Evolutionary conservation across 169 alveolate species (phyloP).

Genomic region (Plasmodium adleri): DNA sequence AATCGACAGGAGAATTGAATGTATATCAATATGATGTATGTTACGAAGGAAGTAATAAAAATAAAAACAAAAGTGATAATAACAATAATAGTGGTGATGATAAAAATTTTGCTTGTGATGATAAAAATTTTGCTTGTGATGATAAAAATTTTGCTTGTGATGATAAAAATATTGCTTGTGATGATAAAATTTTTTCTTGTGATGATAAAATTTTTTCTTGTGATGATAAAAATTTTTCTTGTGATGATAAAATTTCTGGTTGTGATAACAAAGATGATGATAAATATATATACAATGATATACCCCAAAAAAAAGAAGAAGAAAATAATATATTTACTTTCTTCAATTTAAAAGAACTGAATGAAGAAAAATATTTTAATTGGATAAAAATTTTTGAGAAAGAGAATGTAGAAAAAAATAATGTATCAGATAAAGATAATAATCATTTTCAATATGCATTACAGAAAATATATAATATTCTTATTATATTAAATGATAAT

Average conservation of each 20-base stretch:
- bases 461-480: conserved; percentile 41
- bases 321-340: too few species aligned
- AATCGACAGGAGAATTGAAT: neutral
- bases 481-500: conserved; percentile 32
- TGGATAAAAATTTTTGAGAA: conserved; percentile 15
- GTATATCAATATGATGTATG: neutral
- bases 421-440: neutral
- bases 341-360: too few species aligned
- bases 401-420: conserved; percentile 10
- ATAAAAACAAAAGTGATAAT: neutral
- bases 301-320: too few species aligned
- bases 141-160: neutral
- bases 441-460: conserved; percentile 7
- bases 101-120: neutral
- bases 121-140: neutral
- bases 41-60: neutral
- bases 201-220: neutral
- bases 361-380: neutral
- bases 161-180: too few species aligned
- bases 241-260: too few species aligned
- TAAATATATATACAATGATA: too few species aligned
- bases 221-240: neutral
- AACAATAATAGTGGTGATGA: neutral
- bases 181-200: too few species aligned
- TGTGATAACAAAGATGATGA: too few species aligned